These are phyloP conservation scores for Russula compacta DNA, from an alignment of 768 basidiomycete species.

Conservation along the genomic window DNA sequence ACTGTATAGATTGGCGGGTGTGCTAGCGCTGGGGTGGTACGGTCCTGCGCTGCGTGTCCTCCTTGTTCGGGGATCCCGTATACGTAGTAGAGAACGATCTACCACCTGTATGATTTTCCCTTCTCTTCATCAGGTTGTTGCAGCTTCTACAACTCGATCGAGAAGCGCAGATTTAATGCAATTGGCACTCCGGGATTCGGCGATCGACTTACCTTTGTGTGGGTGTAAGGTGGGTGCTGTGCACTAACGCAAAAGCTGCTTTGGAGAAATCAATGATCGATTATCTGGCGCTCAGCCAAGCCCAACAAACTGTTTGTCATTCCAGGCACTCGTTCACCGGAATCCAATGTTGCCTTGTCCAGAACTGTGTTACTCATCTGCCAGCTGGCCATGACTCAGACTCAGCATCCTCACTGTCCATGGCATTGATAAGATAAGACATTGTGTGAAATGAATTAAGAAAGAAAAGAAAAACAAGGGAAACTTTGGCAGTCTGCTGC, in stretches of 20 bases:
- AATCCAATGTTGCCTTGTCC: not conserved
- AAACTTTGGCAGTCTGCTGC: not conserved
- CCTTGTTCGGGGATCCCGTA: not conserved
- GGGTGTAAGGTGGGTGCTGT: too few relatives aligned
- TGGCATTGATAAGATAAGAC: not conserved
- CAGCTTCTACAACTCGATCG: too few relatives aligned
- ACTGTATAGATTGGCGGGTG: not conserved
- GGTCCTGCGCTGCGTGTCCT: not conserved
- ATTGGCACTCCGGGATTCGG: not conserved
- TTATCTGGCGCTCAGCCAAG: too few relatives aligned
- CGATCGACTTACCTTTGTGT: too few relatives aligned
- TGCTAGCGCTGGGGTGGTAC: too few relatives aligned
- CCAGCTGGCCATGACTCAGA: not conserved
- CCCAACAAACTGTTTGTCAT: too few relatives aligned
- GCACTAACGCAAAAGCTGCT: too few relatives aligned
- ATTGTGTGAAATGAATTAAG: not conserved
- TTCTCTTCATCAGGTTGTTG: too few relatives aligned
- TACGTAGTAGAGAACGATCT: not conserved
- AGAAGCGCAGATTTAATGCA: too few relatives aligned
- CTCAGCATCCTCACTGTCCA: too few relatives aligned
- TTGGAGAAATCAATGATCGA: too few relatives aligned
- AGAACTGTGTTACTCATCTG: not conserved
- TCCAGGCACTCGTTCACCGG: not conserved
- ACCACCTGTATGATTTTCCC: too few relatives aligned
- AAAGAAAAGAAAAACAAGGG: not conserved